Percentiles rank a stretch among this genome's conserved stretches.
These are phyloP conservation scores for Globisporangium paddicum DNA, from an alignment of 352 stramenopile species.

Conservation along the genomic window DNA sequence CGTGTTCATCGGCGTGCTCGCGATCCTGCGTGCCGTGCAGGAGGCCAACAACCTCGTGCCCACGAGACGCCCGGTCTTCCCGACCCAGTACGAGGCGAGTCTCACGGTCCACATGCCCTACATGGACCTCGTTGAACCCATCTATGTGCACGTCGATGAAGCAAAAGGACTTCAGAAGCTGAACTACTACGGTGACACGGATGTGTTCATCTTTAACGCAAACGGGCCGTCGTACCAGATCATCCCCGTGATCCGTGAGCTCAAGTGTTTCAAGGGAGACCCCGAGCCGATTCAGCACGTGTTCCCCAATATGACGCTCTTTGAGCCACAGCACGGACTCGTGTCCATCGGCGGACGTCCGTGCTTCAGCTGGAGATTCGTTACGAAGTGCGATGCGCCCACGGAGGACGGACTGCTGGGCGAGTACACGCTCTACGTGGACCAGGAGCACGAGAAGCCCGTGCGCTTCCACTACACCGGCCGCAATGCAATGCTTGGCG, in stretches of 20 bases:
- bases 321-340: slow-evolving; percentile 82
- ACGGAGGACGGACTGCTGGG: slow-evolving; percentile 65
- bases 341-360: slow-evolving; percentile 61
- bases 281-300: slow-evolving; percentile 69
- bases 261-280: slow-evolving; percentile 71
- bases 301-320: slow-evolving; percentile 80
- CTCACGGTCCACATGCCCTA: slow-evolving; percentile 88
- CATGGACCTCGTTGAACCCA: slow-evolving; percentile 82
- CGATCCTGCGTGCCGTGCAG: slow-evolving; percentile 78
- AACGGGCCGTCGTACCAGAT: slow-evolving; percentile 77
- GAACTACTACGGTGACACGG: slow-evolving; percentile 85
- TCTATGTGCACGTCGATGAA: slow-evolving; percentile 84
- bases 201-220: slow-evolving; percentile 87
- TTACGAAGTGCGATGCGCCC: slow-evolving; percentile 45
- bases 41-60: slow-evolving; percentile 69
- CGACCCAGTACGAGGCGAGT: slow-evolving; percentile 84
- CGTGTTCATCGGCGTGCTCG: slow-evolving; percentile 74
- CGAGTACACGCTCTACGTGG: slow-evolving; percentile 86
- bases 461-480: slow-evolving; percentile 87
- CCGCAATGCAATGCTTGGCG: slow-evolving; percentile 80
- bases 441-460: slow-evolving; percentile 62
- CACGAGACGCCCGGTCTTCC: slow-evolving; percentile 66
- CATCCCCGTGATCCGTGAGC: slow-evolving; percentile 68
- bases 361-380: slow-evolving; percentile 83
- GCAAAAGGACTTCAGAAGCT: slow-evolving; percentile 71